Conservation (phyloP, 768 basidiomycete genomes). For the Crassisporium funariophilum region DNA sequence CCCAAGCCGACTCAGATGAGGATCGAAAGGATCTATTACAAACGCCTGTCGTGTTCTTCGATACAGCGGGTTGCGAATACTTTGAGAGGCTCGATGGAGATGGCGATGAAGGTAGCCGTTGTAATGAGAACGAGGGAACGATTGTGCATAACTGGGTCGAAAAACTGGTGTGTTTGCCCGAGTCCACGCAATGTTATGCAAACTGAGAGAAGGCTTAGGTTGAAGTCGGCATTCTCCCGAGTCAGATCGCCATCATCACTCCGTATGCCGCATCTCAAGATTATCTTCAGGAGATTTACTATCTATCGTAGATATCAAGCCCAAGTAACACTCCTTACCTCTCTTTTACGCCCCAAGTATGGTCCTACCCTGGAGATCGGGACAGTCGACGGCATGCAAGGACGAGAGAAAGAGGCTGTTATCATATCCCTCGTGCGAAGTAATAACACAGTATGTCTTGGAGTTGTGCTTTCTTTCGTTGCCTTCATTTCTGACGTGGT, state of each 20-base stretch:
- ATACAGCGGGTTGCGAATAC: slow-evolving; percentile 93
- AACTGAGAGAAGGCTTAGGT: slow-evolving; percentile 41
- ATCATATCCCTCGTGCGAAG: slow-evolving; percentile 92
- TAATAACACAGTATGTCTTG: slow-evolving; percentile 69
- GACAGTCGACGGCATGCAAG: slow-evolving; percentile 97
- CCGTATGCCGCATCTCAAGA: slow-evolving; percentile 49
- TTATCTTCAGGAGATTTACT: neutral
- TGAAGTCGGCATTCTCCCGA: slow-evolving; percentile 57
- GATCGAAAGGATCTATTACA: slow-evolving; percentile 71
- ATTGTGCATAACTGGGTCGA: slow-evolving; percentile 85
- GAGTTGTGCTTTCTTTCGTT: neutral
- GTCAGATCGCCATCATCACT: slow-evolving; percentile 85
- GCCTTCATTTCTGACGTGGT: neutral
- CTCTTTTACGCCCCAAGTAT: slow-evolving; percentile 70
- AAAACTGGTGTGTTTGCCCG: slow-evolving; percentile 56
- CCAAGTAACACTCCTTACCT: slow-evolving; percentile 84
- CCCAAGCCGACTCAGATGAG: slow-evolving; percentile 55
- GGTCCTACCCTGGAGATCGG: slow-evolving; percentile 83
- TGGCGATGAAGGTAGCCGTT: slow-evolving; percentile 86
- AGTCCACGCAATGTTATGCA: neutral
- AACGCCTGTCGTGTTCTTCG: slow-evolving; percentile 88
- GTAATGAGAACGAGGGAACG: slow-evolving; percentile 93
- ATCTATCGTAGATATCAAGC: slow-evolving; percentile 79
- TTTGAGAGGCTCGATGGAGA: slow-evolving; percentile 82
- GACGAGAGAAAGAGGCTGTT: slow-evolving; percentile 92